A percentile compares a stretch with the other conserved stretches of the same genome.
phyloP scores from a whole-genome alignment of 2,329 filamentous ascomycete species.

The Hypoxylon sp. region DNA sequence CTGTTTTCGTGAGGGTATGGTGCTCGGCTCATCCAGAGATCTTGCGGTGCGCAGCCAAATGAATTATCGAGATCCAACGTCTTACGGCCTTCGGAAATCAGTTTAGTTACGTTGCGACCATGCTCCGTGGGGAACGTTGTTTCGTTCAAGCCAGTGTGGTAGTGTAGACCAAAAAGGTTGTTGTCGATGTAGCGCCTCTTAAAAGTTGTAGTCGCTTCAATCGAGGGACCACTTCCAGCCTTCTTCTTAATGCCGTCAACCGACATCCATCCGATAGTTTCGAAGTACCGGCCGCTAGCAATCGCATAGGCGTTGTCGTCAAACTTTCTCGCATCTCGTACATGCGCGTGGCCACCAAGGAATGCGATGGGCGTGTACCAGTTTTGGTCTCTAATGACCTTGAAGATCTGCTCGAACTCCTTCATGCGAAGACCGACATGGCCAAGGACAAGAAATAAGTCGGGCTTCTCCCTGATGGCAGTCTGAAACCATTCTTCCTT shows the following conservation, averaged over 20 bases:
- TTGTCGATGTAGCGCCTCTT: constrained; percentile 90
- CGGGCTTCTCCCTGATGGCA: constrained; percentile 83
- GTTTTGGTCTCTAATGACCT: constrained; percentile 77
- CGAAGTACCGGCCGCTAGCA: constrained; percentile 90
- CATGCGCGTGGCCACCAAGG: constrained; percentile 90
- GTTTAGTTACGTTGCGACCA: constrained; percentile 74
- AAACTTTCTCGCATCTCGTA: constrained; percentile 83
- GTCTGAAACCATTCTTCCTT: constrained; percentile 89
- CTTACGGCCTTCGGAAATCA: constrained; percentile 75
- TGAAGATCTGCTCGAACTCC: constrained; percentile 81
- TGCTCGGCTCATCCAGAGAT: constrained; percentile 82
- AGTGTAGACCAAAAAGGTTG: constrained; percentile 83
- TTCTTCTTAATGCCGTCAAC: constrained; percentile 68
- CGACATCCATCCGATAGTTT: constrained; percentile 94
- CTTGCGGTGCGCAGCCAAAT: constrained; percentile 83
- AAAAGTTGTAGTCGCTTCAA: constrained; percentile 64
- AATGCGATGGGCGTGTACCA: constrained; percentile 89
- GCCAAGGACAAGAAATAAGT: constrained; percentile 86
- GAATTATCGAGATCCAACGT: constrained; percentile 75
- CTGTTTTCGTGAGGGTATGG: constrained; percentile 77
- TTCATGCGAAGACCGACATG: constrained; percentile 84
- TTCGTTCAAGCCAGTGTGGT: constrained; percentile 78
- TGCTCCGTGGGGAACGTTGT: constrained; percentile 78
- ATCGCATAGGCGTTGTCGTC: constrained; percentile 81
- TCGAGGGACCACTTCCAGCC: constrained; percentile 42